Conservation (phyloP, 768 basidiomycete genomes). For the Agaricus bisporus region DNA sequence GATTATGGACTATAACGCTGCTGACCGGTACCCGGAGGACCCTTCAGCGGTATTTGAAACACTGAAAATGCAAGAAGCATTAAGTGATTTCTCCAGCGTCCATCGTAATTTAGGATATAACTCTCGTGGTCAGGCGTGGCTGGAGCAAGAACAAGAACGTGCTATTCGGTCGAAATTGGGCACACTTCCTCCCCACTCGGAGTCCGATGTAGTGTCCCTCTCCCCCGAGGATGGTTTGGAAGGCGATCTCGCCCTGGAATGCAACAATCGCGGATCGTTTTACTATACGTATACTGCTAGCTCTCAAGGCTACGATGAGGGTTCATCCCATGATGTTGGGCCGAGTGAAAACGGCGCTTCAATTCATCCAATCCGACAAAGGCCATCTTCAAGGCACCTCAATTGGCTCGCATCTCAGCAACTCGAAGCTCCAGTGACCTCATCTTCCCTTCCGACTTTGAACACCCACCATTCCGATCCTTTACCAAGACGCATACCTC, state of each 20-base stretch:
- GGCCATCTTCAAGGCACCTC: conserved; percentile 64
- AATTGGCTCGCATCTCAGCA: conserved; percentile 59
- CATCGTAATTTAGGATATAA: conserved; percentile 42
- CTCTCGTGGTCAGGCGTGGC: conserved; percentile 74
- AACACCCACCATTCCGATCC: conserved; percentile 25
- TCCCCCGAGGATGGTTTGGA: conserved; percentile 38
- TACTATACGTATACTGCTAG: conserved; percentile 67
- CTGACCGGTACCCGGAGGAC: conserved; percentile 31
- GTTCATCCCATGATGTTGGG: conserved; percentile 20
- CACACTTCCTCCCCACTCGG: conserved; percentile 49
- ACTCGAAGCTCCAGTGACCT: conserved; percentile 7
- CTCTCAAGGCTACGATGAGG: conserved; percentile 51
- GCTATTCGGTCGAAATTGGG: conserved; percentile 58
- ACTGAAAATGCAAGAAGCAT: conserved; percentile 43
- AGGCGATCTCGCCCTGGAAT: conserved; percentile 62
- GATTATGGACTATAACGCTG: conserved; percentile 9
- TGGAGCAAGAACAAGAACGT: conserved; percentile 75
- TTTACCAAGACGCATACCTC: conserved; percentile 13
- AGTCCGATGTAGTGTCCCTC: conserved; percentile 43
- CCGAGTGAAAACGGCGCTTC: conserved; percentile 18
- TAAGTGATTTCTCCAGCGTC: conserved; percentile 34
- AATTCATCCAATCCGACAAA: conserved; percentile 26
- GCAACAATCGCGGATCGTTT: conserved; percentile 63
- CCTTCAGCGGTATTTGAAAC: conserved; percentile 49
- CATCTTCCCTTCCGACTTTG: conserved; percentile 19